phyloP scores from a whole-genome alignment of 306 rosid genomes.

The Dryas alaskensis region DNA sequence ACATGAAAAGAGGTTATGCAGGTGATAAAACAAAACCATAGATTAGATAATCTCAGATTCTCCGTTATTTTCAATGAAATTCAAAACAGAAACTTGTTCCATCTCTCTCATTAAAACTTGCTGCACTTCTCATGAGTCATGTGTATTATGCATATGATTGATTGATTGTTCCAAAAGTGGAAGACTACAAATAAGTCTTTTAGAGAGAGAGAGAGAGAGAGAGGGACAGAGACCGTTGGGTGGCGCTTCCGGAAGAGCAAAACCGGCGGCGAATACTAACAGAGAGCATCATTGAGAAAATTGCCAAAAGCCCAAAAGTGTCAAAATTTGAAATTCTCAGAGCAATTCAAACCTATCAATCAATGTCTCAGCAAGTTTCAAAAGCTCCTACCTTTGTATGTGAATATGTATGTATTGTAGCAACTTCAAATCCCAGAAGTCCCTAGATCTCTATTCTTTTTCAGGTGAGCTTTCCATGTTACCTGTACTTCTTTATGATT shows the following conservation, averaged over 20 bases:
- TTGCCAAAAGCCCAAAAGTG: neutral
- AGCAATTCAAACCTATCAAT: slow-evolving; percentile 7
- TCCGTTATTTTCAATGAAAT: neutral
- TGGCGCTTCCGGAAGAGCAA: slow-evolving; percentile 14
- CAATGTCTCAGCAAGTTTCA: slow-evolving; percentile 2
- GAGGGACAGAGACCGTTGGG: slow-evolving; percentile 1
- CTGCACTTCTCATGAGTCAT: neutral
- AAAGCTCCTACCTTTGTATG: slow-evolving; percentile 1
- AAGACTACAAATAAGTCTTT: neutral
- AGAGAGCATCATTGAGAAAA: neutral
- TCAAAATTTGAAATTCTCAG: slow-evolving; percentile 6
- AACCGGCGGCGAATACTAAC: slow-evolving; percentile 12
- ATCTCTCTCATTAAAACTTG: neutral
- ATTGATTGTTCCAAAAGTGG: neutral
- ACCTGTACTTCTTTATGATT: slow-evolving; percentile 17
- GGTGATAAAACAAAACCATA: neutral
- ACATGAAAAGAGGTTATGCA: too few relatives aligned
- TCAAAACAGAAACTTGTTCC: neutral
- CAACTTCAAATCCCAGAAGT: slow-evolving; percentile 24
- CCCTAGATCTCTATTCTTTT: slow-evolving; percentile 42
- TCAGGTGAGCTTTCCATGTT: slow-evolving; percentile 36
- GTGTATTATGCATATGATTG: neutral
- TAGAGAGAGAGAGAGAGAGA: neutral
- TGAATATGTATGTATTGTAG: slow-evolving; percentile 16
- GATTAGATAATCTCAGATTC: neutral